Conservation (phyloP, 2,329 filamentous ascomycete genomes). For the Dactylellina parvicollis region DNA sequence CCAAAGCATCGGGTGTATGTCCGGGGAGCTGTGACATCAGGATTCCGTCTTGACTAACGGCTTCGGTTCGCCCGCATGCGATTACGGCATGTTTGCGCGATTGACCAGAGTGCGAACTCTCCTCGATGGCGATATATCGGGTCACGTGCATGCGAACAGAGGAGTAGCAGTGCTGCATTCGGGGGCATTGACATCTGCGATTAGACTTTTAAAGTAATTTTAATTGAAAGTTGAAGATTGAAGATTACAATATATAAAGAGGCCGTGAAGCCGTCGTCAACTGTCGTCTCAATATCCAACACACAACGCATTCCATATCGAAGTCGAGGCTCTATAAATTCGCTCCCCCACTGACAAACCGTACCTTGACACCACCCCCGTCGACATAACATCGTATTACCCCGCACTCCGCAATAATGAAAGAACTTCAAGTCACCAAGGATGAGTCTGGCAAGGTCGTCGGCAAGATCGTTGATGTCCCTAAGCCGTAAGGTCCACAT, state of each 20-base stretch:
- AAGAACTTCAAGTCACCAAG: conserved; percentile 29
- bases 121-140: no score
- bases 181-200: neutral
- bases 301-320: conserved; percentile 1
- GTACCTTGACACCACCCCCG: no score
- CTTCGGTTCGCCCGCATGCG: neutral
- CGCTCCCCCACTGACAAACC: no score
- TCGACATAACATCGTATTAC: neutral
- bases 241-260: neutral
- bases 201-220: no score
- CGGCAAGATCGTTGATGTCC: conserved; percentile 28
- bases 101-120: neutral
- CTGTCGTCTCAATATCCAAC: conserved; percentile 13
- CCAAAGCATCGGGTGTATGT: no score
- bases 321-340: neutral
- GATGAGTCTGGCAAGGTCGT: conserved; percentile 2
- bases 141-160: no score
- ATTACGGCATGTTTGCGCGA: conserved; percentile 5
- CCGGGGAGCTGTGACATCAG: neutral
- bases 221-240: neutral
- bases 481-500: conserved; percentile 31
- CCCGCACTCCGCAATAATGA: conserved; percentile 22
- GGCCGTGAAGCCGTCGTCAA: neutral
- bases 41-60: neutral
- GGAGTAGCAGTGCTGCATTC: no score